Evolutionary conservation across 768 basidiomycete species (phyloP), one percentile per base, ranked within the genome.

Genomic region (Auricularia heimuer): DNA sequence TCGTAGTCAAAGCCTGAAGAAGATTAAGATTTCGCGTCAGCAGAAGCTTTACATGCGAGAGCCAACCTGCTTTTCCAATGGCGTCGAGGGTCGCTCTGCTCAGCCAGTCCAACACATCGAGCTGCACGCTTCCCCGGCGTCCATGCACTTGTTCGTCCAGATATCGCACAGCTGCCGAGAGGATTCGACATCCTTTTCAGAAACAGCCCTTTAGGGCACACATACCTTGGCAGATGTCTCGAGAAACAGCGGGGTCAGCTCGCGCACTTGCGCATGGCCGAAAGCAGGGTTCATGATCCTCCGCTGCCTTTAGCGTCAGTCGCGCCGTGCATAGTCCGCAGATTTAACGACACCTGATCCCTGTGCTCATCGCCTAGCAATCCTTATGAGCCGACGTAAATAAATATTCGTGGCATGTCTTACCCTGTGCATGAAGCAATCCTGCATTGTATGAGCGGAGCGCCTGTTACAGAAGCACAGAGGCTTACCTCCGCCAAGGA

Each of bases 211-310:
- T 2, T 42, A 14, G 39, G 56, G 14, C 29, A 6, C 10, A 14
- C 56, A 24, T 68, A 83, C 86, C 71, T 82, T 73, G 0, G 79
- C 67, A 0, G 86, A 74, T 70, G 86, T 88, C 2, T 80, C 78
- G 3, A 85, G 68, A 66, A 88, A 87, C 10, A 83, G 82, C 12
- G 77, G 77, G 0, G 84, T 84, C 18, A 88, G 69, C 51, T 81
- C 82, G 2, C 85, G 77, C 45, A 88, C 79, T 68, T 87, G 85
- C 0, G 79, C 73, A 2, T 79, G 77, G 1, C 86, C 85, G 67
- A 89, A 89, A 0, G 86, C 86, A 14, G 87, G 86, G 67, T 88
- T 88, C 86, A 60, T 24, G 56, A 60, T 14, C 14, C 56, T 29
- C 8, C 56, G 56, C 56, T 60, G 56, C 12, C 6, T 4, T 29